Evolutionary conservation across 305 asterid species (phyloP).

Genomic region (Vinca major): DNA sequence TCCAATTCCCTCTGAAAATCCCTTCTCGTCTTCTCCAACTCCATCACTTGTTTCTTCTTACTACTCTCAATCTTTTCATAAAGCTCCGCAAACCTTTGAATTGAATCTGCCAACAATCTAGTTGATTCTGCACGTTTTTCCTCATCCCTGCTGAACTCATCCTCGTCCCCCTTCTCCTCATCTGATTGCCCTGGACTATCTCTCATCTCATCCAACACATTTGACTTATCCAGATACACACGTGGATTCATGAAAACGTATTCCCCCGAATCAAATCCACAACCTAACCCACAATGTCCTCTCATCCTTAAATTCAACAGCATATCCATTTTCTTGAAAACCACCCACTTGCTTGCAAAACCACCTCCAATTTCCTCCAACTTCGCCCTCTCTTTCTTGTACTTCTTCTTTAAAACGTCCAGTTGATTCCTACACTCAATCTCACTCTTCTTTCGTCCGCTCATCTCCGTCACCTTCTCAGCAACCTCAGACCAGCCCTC

Average conservation of each 20-base stretch:
- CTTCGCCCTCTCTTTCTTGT: constrained; percentile 62
- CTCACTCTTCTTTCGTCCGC: constrained; percentile 45
- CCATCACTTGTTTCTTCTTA: constrained; percentile 79
- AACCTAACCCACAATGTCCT: constrained; percentile 58
- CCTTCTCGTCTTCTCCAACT: constrained; percentile 68
- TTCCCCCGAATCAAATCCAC: constrained; percentile 85
- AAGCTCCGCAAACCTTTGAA: constrained; percentile 64
- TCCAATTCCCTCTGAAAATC: constrained; percentile 80
- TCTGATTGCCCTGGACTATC: constrained; percentile 73
- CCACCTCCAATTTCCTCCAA: constrained; percentile 46
- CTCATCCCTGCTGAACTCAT: constrained; percentile 15
- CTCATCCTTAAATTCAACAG: constrained; percentile 45
- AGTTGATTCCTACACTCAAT: constrained; percentile 57
- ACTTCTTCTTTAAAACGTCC: constrained; percentile 68
- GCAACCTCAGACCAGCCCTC: constrained; percentile 75
- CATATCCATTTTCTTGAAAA: constrained; percentile 76
- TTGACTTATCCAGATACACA: constrained; percentile 65
- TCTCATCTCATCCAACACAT: constrained; percentile 78
- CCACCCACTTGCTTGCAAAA: constrained; percentile 58
- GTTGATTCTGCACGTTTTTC: constrained; percentile 36
- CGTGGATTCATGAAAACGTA: constrained; percentile 71
- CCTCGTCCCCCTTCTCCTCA: constrained; percentile 28
- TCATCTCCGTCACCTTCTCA: constrained; percentile 59
- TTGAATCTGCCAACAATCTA: constrained; percentile 58
- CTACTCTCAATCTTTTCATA: constrained; percentile 77